These are phyloP conservation scores for Pleurotus giganteus DNA, from an alignment of 768 basidiomycete genomes.

Conservation along the genomic window DNA sequence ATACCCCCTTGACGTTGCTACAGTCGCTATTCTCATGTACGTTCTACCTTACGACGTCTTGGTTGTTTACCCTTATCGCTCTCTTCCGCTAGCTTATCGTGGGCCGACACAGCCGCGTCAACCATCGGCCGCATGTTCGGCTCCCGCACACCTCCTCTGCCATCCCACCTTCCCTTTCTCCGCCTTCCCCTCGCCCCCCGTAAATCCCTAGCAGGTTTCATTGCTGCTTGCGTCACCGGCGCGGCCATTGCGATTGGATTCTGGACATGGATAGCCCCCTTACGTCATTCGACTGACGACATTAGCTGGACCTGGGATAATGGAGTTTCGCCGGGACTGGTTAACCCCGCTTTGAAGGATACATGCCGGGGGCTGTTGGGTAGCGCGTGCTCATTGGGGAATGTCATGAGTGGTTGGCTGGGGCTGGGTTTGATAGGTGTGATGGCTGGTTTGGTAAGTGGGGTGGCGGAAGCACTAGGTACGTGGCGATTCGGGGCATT, in stretches of 20 bases:
- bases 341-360: neutral
- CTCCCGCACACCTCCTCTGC: conserved; percentile 48
- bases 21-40: conserved; percentile 87
- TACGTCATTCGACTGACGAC: conserved; percentile 32
- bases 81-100: conserved; percentile 64
- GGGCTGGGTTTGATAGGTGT: conserved; percentile 58
- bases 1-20: conserved; percentile 85
- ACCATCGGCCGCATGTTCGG: conserved; percentile 88
- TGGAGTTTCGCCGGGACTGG: conserved; percentile 38
- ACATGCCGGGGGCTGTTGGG: conserved; percentile 5
- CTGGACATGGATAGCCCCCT: conserved; percentile 63
- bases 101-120: conserved; percentile 95
- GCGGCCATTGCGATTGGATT: conserved; percentile 63
- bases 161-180: conserved; percentile 37
- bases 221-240: conserved; percentile 75
- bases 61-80: conserved; percentile 2
- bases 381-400: conserved; percentile 15
- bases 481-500: conserved; percentile 3
- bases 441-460: conserved; percentile 75
- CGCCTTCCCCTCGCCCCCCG: conserved; percentile 72
- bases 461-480: conserved; percentile 90
- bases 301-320: conserved; percentile 57
- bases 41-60: conserved; percentile 25
- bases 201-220: conserved; percentile 84
- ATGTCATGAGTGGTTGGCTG: conserved; percentile 34